Conservation (phyloP, 768 basidiomycete species). For the Suillus sp. region DNA sequence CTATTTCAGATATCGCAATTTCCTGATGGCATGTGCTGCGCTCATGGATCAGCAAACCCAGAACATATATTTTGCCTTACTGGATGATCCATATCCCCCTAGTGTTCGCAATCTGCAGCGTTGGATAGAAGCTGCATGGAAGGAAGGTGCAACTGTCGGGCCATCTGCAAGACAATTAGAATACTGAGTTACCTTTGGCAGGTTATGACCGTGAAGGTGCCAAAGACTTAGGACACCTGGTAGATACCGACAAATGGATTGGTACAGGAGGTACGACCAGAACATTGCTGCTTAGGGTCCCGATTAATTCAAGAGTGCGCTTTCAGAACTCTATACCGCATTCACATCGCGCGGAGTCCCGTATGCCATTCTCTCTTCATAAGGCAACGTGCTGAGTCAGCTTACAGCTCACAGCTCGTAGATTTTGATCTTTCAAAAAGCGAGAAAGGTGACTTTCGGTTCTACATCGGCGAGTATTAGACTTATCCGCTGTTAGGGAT, state of each 20-base stretch:
- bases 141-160: constrained; percentile 45
- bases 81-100: constrained; percentile 61
- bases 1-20: constrained; percentile 74
- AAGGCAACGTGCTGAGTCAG: constrained; percentile 1
- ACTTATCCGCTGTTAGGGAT: constrained; percentile 37
- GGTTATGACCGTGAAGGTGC: constrained; percentile 80
- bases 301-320: constrained; percentile 12
- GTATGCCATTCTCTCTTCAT: constrained; percentile 46
- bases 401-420: constrained; percentile 55
- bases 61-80: constrained; percentile 59
- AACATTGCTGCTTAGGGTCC: neutral
- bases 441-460: constrained; percentile 41
- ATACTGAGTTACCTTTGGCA: constrained; percentile 17
- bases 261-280: constrained; percentile 67
- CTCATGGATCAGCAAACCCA: constrained; percentile 69
- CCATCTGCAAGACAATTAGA: neutral
- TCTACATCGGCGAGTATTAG: neutral
- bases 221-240: constrained; percentile 52
- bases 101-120: constrained; percentile 72
- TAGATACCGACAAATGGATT: constrained; percentile 72
- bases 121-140: constrained; percentile 86
- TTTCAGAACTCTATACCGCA: constrained; percentile 75
- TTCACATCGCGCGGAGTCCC: constrained; percentile 80
- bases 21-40: constrained; percentile 73
- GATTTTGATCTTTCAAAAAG: constrained; percentile 60